Evolutionary conservation across 768 basidiomycete genomes (phyloP).

Genomic region (Kondoa subrosea): DNA sequence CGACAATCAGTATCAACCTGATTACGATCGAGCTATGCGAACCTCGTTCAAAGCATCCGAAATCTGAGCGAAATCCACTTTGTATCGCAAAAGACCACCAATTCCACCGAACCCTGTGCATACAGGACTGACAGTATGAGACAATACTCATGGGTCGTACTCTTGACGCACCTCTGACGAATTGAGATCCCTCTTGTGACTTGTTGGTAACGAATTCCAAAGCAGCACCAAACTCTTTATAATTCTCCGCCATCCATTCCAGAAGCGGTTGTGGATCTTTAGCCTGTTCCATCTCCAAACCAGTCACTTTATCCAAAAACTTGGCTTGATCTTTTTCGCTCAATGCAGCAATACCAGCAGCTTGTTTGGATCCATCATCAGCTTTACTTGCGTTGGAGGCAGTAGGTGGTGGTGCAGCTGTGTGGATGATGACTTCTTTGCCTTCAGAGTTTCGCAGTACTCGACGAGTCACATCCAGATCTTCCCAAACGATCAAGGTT

Average conservation of each 20-base stretch:
- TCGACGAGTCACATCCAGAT: constrained; percentile 77
- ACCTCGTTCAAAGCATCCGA: constrained; percentile 32
- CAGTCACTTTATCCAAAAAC: constrained; percentile 88
- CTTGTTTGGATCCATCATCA: constrained; percentile 11
- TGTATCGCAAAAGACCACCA: constrained; percentile 86
- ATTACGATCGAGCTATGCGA: neutral
- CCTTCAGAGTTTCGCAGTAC: constrained; percentile 58
- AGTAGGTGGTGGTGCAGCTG: constrained; percentile 33
- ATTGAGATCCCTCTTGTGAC: constrained; percentile 92
- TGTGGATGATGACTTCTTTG: constrained; percentile 73
- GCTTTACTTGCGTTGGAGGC: constrained; percentile 16
- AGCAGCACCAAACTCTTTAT: constrained; percentile 90
- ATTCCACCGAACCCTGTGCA: constrained; percentile 90
- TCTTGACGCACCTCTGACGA: constrained; percentile 46
- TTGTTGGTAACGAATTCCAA: constrained; percentile 42
- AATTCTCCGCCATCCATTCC: constrained; percentile 98
- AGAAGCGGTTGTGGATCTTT: constrained; percentile 68
- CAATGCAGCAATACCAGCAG: constrained; percentile 22
- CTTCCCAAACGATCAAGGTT: constrained; percentile 97
- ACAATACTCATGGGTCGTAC: constrained; percentile 38
- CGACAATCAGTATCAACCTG: neutral
- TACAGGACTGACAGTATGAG: neutral
- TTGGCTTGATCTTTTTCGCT: constrained; percentile 77
- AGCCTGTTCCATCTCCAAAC: constrained; percentile 82
- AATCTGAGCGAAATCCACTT: constrained; percentile 83